Base-by-base conservation (phyloP, 768 basidiomycete genomes). In the Termitomyces titanicus region DNA sequence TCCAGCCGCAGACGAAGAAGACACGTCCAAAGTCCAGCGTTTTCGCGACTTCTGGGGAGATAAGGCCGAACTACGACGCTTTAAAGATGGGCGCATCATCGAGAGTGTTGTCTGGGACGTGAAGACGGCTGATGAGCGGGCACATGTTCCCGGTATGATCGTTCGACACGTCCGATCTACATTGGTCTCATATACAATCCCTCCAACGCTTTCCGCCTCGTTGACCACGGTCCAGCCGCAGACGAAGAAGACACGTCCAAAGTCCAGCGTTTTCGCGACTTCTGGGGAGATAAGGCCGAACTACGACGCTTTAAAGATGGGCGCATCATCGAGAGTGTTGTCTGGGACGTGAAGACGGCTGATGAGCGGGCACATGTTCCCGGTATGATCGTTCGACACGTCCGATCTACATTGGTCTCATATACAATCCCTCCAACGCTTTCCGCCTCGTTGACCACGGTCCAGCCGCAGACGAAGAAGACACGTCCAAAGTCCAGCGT, bases 21-120 rank as follows among this genome's bases (percentile, higher is more conserved):
- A 86, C 47, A 71, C 76, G 22, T 67, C 73, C 10, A 76, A 70
- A 5, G 75, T 79, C 0, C 71, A 79, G 43, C 76, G 74, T 3
- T 99, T 97, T 78, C 83, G 87, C 22, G 79, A 83, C 5, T 75
- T 98, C 61, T 99, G 97, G 97, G 96, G 95, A 0, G 74, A 82
- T 37, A 96, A 94, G 68, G 86, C 94, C 0, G 96, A 98, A 65
- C 75, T 98, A 17, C 81, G 97, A 6, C 82, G 95, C 37, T 99
- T 99, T 78, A 95, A 98, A 69, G 95, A 99, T 63, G 96, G 96
- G 1, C 81, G 88, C 17, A 98, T 98, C 58, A 66, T 81, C 5
- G 94, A 98, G 69, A 92, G 89, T 61, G 93, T 98, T n/a, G 94
- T 98, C 3, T 99, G 97, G 97, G 89, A 97, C 18, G 83, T 92